A percentile compares a stretch with the other conserved stretches of the same genome.
These are phyloP conservation scores for Candida arabinofermentans DNA, from an alignment of 805 yeast genomes.

Conservation along the genomic window DNA sequence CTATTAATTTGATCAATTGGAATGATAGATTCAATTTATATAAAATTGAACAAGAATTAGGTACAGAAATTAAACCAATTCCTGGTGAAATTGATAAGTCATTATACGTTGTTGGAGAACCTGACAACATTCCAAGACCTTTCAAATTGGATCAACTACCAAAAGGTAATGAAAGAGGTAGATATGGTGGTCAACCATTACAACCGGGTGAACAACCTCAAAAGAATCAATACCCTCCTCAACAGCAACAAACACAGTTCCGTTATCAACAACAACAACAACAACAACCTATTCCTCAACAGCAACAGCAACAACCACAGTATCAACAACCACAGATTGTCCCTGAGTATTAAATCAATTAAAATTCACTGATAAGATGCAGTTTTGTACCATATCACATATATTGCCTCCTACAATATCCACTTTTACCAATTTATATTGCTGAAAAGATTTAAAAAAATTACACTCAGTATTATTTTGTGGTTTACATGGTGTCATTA, in stretches of 20 bases:
- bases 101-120: slow-evolving; percentile 81
- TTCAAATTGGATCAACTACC: slow-evolving; percentile 61
- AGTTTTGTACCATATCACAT: too few species aligned
- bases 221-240: slow-evolving; percentile 13
- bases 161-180: slow-evolving; percentile 27
- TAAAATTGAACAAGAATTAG: slow-evolving; percentile 94
- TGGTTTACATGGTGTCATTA: too few species aligned
- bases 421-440: too few species aligned
- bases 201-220: slow-evolving; percentile 27
- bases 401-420: too few species aligned
- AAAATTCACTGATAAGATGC: too few species aligned
- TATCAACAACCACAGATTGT: slow-evolving; percentile 17
- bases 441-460: too few species aligned
- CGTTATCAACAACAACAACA: slow-evolving; percentile 10
- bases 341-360: slow-evolving; percentile 14
- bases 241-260: slow-evolving; percentile 2
- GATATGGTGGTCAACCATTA: slow-evolving; percentile 28
- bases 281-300: not conserved
- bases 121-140: slow-evolving; percentile 79
- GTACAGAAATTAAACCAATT: slow-evolving; percentile 95
- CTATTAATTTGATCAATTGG: slow-evolving; percentile 95
- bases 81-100: slow-evolving; percentile 90
- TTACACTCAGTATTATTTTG: too few species aligned
- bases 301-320: slow-evolving; percentile 8
- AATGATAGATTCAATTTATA: slow-evolving; percentile 90